Conservation (phyloP, 2,329 filamentous ascomycete species). For the Verticillium klebahnii region DNA sequence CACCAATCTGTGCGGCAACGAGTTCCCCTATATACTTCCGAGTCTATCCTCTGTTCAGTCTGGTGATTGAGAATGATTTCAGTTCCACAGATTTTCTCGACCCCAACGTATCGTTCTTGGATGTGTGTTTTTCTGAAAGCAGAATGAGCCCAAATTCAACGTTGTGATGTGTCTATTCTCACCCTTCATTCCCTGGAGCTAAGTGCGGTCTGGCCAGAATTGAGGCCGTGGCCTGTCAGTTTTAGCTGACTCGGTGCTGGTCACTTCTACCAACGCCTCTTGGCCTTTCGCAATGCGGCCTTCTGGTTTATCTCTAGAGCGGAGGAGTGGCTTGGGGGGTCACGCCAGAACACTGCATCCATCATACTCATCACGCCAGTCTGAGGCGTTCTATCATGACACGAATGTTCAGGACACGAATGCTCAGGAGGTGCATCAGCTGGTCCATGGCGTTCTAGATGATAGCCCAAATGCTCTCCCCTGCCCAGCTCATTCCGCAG, state of each 20-base stretch:
- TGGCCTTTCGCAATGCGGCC: neutral
- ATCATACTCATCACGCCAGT: neutral
- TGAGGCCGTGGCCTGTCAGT: neutral
- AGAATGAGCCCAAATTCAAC: neutral
- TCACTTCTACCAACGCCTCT: neutral
- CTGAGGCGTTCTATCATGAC: neutral
- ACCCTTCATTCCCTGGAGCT: neutral
- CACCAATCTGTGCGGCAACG: neutral
- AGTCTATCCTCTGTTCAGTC: neutral
- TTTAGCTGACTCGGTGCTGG: neutral
- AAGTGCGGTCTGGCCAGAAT: neutral
- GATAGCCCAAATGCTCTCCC: neutral
- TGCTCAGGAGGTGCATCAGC: neutral
- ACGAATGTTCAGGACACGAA: neutral
- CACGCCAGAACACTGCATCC: neutral
- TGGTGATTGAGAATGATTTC: neutral
- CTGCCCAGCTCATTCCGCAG: neutral
- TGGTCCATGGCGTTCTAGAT: neutral
- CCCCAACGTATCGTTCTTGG: neutral
- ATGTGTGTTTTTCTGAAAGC: neutral
- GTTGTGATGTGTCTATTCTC: neutral
- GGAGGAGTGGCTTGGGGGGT: neutral
- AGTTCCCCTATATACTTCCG: neutral
- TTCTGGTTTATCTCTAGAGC: neutral
- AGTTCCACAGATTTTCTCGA: neutral